A percentile compares a stretch with the other conserved stretches of the same genome.
Evolutionary conservation across 305 asterid genomes (phyloP).

Genomic region (Salvia sclarea): DNA sequence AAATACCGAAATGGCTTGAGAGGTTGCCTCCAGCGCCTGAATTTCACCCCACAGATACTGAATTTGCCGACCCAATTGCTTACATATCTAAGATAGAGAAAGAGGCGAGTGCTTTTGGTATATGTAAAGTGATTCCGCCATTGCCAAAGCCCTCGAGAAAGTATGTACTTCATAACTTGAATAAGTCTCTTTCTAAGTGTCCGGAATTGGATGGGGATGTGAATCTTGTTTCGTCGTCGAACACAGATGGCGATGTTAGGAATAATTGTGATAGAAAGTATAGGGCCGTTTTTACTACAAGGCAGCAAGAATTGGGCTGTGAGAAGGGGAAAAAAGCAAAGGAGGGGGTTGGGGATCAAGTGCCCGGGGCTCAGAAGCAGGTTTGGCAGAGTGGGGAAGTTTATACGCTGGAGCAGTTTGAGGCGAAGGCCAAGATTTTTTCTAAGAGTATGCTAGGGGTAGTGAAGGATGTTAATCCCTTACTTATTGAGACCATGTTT

Average conservation of each 20-base stretch:
- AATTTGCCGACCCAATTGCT: conserved; percentile 97
- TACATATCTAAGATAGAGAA: conserved; percentile 92
- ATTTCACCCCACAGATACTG: conserved; percentile 90
- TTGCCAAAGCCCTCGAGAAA: conserved; percentile 85
- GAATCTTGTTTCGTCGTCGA: conserved; percentile 35
- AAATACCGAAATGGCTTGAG: conserved; percentile 82
- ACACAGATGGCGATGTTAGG: conserved; percentile 35
- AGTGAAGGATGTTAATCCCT: conserved; percentile 77
- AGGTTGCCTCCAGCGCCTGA: conserved; percentile 92
- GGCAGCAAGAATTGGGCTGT: conserved; percentile 88
- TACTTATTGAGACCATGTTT: conserved; percentile 74
- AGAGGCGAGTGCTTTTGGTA: conserved; percentile 93
- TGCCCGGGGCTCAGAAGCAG: conserved; percentile 58
- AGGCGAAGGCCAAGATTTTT: conserved; percentile 79
- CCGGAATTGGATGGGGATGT: conserved; percentile 73
- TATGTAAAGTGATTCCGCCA: conserved; percentile 95
- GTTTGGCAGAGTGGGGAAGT: conserved; percentile 99
- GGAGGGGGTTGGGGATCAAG: conserved; percentile 41
- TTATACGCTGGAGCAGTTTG: conserved; percentile 89
- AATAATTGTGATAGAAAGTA: conserved; percentile 41
- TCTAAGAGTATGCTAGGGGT: conserved; percentile 66
- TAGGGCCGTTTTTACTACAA: conserved; percentile 80
- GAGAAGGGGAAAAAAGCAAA: conserved; percentile 56
- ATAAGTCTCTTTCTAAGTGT: conserved; percentile 77
- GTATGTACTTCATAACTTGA: conserved; percentile 73